phyloP scores from a whole-genome alignment of 305 asterid species.

The Stenogyne calaminthoides region DNA sequence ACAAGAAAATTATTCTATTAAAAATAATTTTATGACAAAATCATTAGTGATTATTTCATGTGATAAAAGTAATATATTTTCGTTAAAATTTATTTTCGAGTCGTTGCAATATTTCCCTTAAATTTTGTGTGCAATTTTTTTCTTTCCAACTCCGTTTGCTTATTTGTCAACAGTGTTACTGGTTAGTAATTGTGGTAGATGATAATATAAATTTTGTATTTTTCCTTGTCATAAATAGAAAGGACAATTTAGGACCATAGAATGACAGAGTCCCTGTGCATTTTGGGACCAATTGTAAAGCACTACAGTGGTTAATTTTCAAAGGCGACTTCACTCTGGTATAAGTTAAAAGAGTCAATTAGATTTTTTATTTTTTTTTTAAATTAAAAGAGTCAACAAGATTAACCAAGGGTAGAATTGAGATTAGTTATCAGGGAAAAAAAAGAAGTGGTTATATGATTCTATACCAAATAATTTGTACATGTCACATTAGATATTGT shows the following conservation, averaged over 20 bases:
- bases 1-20: too few species aligned
- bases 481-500: too few species aligned
- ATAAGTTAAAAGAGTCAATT: too few species aligned
- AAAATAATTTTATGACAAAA: too few species aligned
- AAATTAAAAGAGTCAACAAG: not conserved
- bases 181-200: not conserved
- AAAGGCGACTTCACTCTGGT: not conserved
- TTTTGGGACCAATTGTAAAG: slow-evolving; percentile 30
- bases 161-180: not conserved
- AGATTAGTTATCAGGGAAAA: not conserved
- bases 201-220: not conserved
- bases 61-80: too few species aligned
- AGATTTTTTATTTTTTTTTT: not conserved
- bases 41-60: too few species aligned
- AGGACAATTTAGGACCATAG: slow-evolving; percentile 32
- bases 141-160: too few species aligned
- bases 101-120: too few species aligned
- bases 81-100: too few species aligned
- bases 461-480: too few species aligned
- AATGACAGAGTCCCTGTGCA: slow-evolving; percentile 9
- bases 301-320: not conserved
- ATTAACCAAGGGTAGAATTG: not conserved
- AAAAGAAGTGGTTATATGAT: too few species aligned
- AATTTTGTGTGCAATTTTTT: too few species aligned
- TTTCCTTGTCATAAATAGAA: not conserved